Conservation (phyloP, 176 grass and related monocot genomes). For the Poa annua region DNA sequence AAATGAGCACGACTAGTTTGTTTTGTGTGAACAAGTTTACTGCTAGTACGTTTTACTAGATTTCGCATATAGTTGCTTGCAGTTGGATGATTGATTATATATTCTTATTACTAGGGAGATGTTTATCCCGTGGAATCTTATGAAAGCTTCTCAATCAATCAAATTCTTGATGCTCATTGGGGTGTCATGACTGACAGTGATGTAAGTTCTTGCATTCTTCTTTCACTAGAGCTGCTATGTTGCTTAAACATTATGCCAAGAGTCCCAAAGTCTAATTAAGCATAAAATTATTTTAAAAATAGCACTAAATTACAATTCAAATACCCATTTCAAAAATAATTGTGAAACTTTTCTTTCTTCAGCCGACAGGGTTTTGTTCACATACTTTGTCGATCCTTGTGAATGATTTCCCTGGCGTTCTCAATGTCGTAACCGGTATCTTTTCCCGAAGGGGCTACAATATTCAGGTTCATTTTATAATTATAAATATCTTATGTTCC, state of each 20-base stretch:
- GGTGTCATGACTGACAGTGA: constrained; percentile 64
- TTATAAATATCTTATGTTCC: constrained; percentile 5
- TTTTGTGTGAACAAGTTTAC: background rate
- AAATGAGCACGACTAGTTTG: constrained; percentile 7
- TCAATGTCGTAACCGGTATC: constrained; percentile 68
- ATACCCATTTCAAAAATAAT: constrained; percentile 29
- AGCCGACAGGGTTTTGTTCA: constrained; percentile 76
- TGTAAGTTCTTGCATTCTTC: constrained; percentile 53
- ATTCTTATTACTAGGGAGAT: constrained; percentile 60
- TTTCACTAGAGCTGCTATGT: background rate
- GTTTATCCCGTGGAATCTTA: constrained; percentile 83
- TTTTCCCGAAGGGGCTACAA: constrained; percentile 79
- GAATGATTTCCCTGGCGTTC: constrained; percentile 81
- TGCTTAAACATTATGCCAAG: background rate
- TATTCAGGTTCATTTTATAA: constrained; percentile 61
- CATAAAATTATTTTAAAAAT: background rate
- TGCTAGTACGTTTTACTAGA: background rate
- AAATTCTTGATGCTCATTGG: constrained; percentile 88
- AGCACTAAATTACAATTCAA: constrained; percentile 2
- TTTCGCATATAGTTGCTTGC: background rate
- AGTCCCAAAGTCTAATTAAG: background rate
- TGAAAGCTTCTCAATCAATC: constrained; percentile 57
- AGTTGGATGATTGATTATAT: constrained; percentile 10
- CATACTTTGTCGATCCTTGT: constrained; percentile 84
- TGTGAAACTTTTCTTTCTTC: constrained; percentile 39